A percentile compares a stretch with the other conserved stretches of the same genome.
These are phyloP conservation scores for Sonneratia caseolaris DNA, from an alignment of 345 rosid species.

Conservation along the genomic window DNA sequence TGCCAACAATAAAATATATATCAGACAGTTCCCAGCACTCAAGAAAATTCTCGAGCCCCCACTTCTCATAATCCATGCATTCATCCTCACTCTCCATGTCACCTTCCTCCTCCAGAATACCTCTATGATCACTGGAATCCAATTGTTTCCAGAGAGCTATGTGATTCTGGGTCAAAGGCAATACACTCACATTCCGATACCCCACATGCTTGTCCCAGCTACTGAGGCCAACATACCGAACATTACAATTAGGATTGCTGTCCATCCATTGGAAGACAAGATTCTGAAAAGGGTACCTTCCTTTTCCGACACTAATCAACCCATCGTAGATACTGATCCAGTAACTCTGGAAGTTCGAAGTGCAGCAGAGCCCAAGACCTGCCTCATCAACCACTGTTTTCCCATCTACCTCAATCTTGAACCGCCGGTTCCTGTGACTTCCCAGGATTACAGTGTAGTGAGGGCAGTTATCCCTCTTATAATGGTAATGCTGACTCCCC, in stretches of 20 bases:
- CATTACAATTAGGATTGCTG: slow-evolving; percentile 68
- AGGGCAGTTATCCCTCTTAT: slow-evolving; percentile 82
- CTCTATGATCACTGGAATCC: slow-evolving; percentile 36
- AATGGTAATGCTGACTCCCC: slow-evolving; percentile 88
- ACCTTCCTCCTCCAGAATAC: slow-evolving; percentile 27
- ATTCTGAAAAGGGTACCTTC: slow-evolving; percentile 95
- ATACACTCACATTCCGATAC: slow-evolving; percentile 79
- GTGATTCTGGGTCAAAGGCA: slow-evolving; percentile 74
- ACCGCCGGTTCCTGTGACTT: slow-evolving; percentile 74
- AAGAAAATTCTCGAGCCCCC: slow-evolving; percentile 79
- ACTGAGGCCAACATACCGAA: slow-evolving; percentile 78
- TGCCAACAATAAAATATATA: slow-evolving; percentile 55
- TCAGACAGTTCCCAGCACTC: slow-evolving; percentile 84
- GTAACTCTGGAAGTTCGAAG: slow-evolving; percentile 76
- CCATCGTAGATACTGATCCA: slow-evolving; percentile 97
- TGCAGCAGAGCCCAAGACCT: slow-evolving; percentile 64
- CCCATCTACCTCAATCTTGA: slow-evolving; percentile 92
- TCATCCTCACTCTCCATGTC: slow-evolving; percentile 43
- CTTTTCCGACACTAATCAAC: slow-evolving; percentile 75
- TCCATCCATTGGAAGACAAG: slow-evolving; percentile 83
- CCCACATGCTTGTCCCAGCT: slow-evolving; percentile 99
- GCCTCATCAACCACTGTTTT: slow-evolving; percentile 70
- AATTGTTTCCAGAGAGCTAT: slow-evolving; percentile 83
- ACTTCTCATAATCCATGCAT: slow-evolving; percentile 34
- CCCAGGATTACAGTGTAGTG: slow-evolving; percentile 95